These are phyloP conservation scores for Cladosporium austrohemisphaericum DNA, from an alignment of 2,329 filamentous ascomycete species.

Conservation along the genomic window DNA sequence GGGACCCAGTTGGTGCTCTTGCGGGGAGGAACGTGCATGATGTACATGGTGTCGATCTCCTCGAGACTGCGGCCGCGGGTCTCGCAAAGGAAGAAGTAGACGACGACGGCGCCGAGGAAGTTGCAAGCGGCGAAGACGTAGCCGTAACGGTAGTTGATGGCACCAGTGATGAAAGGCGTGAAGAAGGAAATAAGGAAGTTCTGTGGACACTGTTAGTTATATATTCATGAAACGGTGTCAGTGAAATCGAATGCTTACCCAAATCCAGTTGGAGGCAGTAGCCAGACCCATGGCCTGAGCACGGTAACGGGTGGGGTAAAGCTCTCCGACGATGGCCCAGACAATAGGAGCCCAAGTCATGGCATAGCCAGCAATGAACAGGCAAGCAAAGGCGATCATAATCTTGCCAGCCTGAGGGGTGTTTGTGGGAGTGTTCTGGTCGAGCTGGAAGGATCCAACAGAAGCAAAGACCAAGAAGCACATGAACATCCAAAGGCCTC, in stretches of 20 bases:
- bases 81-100: conserved; percentile 77
- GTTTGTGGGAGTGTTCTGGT: conserved; percentile 30
- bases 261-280: conserved; percentile 60
- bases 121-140: conserved; percentile 34
- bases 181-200: conserved; percentile 31
- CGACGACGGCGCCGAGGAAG: conserved; percentile 35
- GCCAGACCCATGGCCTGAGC: conserved; percentile 57
- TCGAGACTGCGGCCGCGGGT: conserved; percentile 69
- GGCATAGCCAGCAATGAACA: conserved; percentile 64
- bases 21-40: conserved; percentile 38
- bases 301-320: conserved; percentile 39
- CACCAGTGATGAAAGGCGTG: conserved; percentile 28
- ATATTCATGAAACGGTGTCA: too few relatives aligned
- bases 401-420: conserved; percentile 51
- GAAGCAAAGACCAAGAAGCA: conserved; percentile 57
- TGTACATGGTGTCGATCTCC: conserved; percentile 77
- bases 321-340: conserved; percentile 63
- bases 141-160: conserved; percentile 34
- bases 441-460: conserved; percentile 44
- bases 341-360: conserved; percentile 68
- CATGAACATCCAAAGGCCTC: conserved; percentile 48
- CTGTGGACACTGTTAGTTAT: neutral
- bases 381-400: conserved; percentile 65
- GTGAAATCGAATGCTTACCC: conserved; percentile 8
- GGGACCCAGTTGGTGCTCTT: conserved; percentile 30